Base-by-base conservation (phyloP, 352 stramenopile species). In the Phytophthora colocasiae region DNA sequence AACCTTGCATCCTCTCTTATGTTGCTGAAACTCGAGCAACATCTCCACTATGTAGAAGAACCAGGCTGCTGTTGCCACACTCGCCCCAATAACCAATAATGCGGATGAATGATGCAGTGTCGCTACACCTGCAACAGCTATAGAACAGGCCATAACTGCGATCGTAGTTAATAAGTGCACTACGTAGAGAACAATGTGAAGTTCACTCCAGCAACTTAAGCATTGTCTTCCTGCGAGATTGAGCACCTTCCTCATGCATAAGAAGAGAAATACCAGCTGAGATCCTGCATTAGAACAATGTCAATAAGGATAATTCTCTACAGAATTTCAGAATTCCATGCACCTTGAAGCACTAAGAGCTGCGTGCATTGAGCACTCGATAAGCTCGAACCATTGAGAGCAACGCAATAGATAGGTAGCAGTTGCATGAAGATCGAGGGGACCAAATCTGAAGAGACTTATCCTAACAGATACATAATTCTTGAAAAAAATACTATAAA, bases 171-270 rank as follows among this genome's bases (percentile, higher is more conserved):
- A 17, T 24, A 73, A 64, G 22, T 83, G 80, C 26, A 81, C 31
- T 34, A 58, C 50, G 29, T 78, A 66, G 0, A 87, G 31, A 32
- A 48, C 34, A 7, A 45, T 14, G 34, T 67, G 10, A 3, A 56
- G 14, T 41, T 70, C 29, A 24, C 34, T 58, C 39, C 43, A 47
- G 22, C 15, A 50, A 41, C 26, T 27, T 15, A 31, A 47, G n/a
- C 22, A 36, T 9, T 15, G 39, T 26, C 19, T 26, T 22, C 63
- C 29, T 44, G 48, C 53, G 11, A 89, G 69, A 17, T 39, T 56
- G n/a, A 81, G 34, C 32, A 88, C 73, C 15, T 75, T 69, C 26
- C 38, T 65, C 72, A 87, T 79, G 26, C 75, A 80, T 11, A 81
- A 24, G 4, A 71, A 39, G 3, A 82, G 44, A 27, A 91, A 71